Base-by-base conservation (phyloP, 176 grass and related monocot genomes). In the Carex scoparia region DNA sequence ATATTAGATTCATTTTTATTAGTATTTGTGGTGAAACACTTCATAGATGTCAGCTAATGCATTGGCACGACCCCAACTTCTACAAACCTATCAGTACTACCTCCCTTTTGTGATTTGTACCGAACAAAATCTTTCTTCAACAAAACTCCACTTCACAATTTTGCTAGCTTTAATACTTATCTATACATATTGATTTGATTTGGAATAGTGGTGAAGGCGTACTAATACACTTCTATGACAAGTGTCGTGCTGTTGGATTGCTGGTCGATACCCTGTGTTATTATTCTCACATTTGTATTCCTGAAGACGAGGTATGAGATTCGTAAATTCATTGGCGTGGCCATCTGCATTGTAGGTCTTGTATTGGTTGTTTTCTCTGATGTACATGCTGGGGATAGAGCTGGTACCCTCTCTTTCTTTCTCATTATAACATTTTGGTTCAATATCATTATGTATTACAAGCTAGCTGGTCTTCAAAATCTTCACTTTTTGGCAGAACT, bases 171-270 rank as follows among this genome's bases (percentile, higher is more conserved):
- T 2, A 78, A 78, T 78, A 33, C 74, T 78, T 59, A 14, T 48
- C 32, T 61, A 66, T 35, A 78, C 5, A 18, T 56, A 31, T 57
- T 74, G 18, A 51, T 57, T 38, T 78, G 16, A 51, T 70, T 79
- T 69, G 23, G 42, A 86, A 31, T 89, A 91, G 89, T 94, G 70
- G 89, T 94, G 19, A 94, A 91, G 92, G 78, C 89, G 11, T 94
- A 94, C 37, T 85, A 94, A 62, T 89, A 91, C 78, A 94, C 89
- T 65, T 90, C 91, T 16, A 62, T 94, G 63, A 94, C 89, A 83
- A 94, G 91, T 62, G 89, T 93, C 58, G 89, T 91, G 91, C 91
- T 91, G 81, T 89, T 94, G 82, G 87, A 90, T 85, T 91, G 92
- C 82, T 91, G 92, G 89, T 63, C 92, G 44, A 89, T 94, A 67